These are phyloP conservation scores for Acanthamoeba divionensis DNA, from an alignment of 208 protist species.

Conservation along the genomic window DNA sequence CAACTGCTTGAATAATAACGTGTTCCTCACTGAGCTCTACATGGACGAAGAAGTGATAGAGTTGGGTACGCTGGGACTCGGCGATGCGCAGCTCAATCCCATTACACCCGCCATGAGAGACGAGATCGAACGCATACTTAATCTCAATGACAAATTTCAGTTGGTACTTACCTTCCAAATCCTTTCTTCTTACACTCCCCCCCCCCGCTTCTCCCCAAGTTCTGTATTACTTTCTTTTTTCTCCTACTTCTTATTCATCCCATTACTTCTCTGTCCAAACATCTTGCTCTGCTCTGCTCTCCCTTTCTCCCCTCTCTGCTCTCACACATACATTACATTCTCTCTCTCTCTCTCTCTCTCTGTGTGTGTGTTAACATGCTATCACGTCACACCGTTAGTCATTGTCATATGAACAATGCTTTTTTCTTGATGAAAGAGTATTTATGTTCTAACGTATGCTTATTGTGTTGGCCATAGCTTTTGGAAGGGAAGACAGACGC, in stretches of 20 bases:
- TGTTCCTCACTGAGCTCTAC: constrained; percentile 35
- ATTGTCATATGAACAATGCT: neutral
- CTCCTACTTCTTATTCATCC: too few relatives aligned
- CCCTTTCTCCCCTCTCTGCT: neutral
- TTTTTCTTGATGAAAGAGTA: too few relatives aligned
- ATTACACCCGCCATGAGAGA: constrained; percentile 23
- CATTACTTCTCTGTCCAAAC: too few relatives aligned
- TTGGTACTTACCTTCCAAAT: neutral
- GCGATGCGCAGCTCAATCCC: neutral
- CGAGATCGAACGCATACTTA: constrained; percentile 11
- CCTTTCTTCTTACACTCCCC: neutral
- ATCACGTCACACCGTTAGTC: neutral
- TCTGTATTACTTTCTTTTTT: too few relatives aligned
- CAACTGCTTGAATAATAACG: constrained; percentile 54
- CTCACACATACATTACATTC: too few relatives aligned
- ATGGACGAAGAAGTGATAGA: constrained; percentile 38
- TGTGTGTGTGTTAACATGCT: neutral
- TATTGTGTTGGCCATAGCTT: neutral
- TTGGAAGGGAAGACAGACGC: constrained; percentile 1
- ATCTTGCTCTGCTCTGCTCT: neutral
- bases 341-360: neutral
- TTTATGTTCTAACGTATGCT: too few relatives aligned
- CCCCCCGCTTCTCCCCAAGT: too few relatives aligned
- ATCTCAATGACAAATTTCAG: neutral
- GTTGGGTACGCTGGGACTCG: neutral